Percentiles rank a stretch among this genome's conserved stretches.
Evolutionary conservation across 2,329 filamentous ascomycete species (phyloP).

Genomic region (Fusarium cyanostomum): DNA sequence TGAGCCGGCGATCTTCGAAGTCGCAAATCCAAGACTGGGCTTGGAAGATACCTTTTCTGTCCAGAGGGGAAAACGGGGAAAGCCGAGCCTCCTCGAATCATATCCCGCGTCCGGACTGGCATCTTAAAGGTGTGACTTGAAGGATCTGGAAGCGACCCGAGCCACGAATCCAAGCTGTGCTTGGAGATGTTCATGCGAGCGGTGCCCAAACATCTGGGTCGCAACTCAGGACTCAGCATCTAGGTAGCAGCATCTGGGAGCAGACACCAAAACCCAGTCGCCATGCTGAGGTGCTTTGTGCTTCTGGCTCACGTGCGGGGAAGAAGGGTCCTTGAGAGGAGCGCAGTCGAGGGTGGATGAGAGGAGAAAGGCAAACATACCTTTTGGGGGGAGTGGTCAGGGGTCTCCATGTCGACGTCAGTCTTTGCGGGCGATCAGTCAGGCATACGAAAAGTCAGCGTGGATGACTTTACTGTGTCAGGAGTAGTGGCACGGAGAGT

Average conservation of each 20-base stretch:
- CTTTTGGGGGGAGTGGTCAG: not conserved
- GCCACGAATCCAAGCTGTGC: conserved; percentile 12
- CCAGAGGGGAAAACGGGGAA: not conserved
- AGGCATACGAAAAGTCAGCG: not conserved
- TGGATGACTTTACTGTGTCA: not conserved
- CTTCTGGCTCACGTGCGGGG: conserved; percentile 11
- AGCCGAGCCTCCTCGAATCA: too few relatives aligned
- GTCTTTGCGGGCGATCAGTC: not conserved
- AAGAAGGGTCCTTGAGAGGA: conserved; percentile 18
- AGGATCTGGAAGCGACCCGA: conserved; percentile 8
- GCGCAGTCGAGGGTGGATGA: conserved; percentile 30
- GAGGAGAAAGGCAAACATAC: conserved; percentile 30
- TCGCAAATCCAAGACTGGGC: conserved; percentile 11
- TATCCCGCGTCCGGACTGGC: not conserved
- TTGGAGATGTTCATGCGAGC: conserved; percentile 8
- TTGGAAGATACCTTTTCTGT: conserved; percentile 3
- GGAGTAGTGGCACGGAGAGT: not conserved
- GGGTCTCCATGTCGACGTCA: not conserved
- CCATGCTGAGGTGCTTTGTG: conserved; percentile 1
- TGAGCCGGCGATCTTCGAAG: conserved; percentile 8
- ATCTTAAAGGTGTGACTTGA: conserved; percentile 2
- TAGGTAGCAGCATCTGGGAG: not conserved
- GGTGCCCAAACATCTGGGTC: not conserved
- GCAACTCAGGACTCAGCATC: conserved; percentile 7
- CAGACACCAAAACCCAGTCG: not conserved